phyloP scores from a whole-genome alignment of 192 early-diverging fungal genomes.

The Backusella psychrophila region DNA sequence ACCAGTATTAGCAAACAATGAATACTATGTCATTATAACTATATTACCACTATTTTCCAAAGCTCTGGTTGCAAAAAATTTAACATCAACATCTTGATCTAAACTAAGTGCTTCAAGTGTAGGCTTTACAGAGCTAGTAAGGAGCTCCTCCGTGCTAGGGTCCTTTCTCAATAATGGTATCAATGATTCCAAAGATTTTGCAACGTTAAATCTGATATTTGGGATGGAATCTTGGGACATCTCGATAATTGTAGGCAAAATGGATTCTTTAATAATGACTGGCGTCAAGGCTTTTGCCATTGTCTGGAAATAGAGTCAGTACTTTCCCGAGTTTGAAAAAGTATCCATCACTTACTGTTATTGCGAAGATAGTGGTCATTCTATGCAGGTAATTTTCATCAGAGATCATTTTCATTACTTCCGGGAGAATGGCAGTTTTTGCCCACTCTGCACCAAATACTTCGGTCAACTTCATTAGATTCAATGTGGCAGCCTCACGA shows the following conservation, averaged over 20 bases:
- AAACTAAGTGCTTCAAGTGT: constrained; percentile 79
- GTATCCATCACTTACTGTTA: constrained; percentile 60
- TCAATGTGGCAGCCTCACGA: constrained; percentile 93
- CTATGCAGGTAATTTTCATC: constrained; percentile 94
- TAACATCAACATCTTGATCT: constrained; percentile 92
- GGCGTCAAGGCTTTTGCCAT: constrained; percentile 84
- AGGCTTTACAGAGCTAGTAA: constrained; percentile 74
- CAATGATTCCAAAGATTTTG: constrained; percentile 88
- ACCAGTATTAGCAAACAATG: neutral
- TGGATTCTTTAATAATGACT: constrained; percentile 84
- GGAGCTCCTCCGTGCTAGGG: constrained; percentile 55
- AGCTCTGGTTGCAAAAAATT: constrained; percentile 87
- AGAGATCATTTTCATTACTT: constrained; percentile 85
- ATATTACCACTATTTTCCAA: constrained; percentile 40
- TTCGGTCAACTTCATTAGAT: constrained; percentile 94
- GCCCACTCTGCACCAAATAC: constrained; percentile 99
- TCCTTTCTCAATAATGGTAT: constrained; percentile 72
- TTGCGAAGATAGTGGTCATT: constrained; percentile 97
- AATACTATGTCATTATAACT: neutral
- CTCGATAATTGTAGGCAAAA: constrained; percentile 83
- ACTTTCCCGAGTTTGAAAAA: neutral
- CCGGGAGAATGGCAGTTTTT: constrained; percentile 89
- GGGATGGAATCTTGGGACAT: constrained; percentile 94
- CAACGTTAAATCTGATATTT: constrained; percentile 99
- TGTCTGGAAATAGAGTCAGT: constrained; percentile 48